Evolutionary conservation across 2,329 filamentous ascomycete species (phyloP).

Genomic region (Neurospora sp.): DNA sequence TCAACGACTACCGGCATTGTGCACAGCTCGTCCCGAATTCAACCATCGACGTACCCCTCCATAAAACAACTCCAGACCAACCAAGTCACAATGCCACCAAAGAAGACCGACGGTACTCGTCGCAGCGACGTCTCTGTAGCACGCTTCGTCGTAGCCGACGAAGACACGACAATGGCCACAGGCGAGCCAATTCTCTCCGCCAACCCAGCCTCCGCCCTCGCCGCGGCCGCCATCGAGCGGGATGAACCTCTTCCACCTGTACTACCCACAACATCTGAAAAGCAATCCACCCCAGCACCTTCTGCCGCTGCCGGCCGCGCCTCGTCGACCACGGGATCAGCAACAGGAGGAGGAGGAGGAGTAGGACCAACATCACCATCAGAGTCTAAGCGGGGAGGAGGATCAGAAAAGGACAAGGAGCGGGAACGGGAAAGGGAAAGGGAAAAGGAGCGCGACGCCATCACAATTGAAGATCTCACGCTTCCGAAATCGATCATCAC

Average conservation of each 20-base stretch:
- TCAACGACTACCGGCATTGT: not conserved
- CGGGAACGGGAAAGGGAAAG: conserved; percentile 15
- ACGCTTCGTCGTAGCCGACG: conserved; percentile 34
- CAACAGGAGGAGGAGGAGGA: conserved; percentile 2
- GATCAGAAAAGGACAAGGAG: conserved; percentile 12
- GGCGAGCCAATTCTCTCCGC: conserved; percentile 3
- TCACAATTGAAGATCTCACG: conserved; percentile 57
- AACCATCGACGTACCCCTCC: not conserved
- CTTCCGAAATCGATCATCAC: conserved; percentile 76
- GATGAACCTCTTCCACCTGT: not conserved
- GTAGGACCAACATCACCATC: conserved; percentile 16
- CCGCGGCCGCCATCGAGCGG: conserved; percentile 6
- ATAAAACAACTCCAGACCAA: not conserved
- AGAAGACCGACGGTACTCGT: conserved; percentile 37
- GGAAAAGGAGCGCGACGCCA: conserved; percentile 26
- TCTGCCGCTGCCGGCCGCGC: conserved; percentile 12
- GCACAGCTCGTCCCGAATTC: not conserved
- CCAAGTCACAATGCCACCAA: conserved; percentile 38
- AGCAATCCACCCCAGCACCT: conserved; percentile 3
- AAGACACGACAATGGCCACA: conserved; percentile 20
- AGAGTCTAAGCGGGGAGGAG: conserved; percentile 16
- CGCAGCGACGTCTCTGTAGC: conserved; percentile 36
- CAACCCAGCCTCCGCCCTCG: conserved; percentile 1
- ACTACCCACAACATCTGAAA: not conserved
- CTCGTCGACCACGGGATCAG: conserved; percentile 3